Evolutionary conservation across 2,329 filamentous ascomycete genomes (phyloP).

Genomic region (Colletotrichum tropicale): DNA sequence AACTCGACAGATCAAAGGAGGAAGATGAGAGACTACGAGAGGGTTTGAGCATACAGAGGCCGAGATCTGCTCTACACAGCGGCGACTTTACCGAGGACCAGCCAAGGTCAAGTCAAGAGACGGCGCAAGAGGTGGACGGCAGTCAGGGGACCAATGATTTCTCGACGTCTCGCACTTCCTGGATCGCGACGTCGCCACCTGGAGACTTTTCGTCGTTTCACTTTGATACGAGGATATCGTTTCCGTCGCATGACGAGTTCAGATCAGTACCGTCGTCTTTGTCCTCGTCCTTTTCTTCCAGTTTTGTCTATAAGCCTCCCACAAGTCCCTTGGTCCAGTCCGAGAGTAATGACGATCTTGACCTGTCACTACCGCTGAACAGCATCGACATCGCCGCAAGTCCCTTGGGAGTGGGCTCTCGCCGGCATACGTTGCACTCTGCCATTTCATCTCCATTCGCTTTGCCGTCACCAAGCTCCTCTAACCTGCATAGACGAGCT

Average conservation of each 20-base stretch:
- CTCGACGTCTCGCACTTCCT: slow-evolving; percentile 34
- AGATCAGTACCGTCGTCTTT: slow-evolving; percentile 61
- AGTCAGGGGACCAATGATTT: slow-evolving; percentile 10
- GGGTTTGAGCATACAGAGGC: slow-evolving; percentile 75
- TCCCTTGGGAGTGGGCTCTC: slow-evolving; percentile 37
- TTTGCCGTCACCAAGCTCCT: slow-evolving; percentile 39
- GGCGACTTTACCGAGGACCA: slow-evolving; percentile 64
- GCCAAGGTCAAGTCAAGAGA: background rate
- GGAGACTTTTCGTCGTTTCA: slow-evolving; percentile 53
- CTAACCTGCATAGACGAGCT: slow-evolving; percentile 16
- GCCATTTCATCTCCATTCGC: slow-evolving; percentile 52
- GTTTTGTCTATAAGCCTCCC: slow-evolving; percentile 84
- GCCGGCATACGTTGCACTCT: slow-evolving; percentile 77
- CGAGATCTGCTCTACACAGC: slow-evolving; percentile 75
- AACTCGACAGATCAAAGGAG: slow-evolving; percentile 23
- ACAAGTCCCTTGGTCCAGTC: slow-evolving; percentile 93
- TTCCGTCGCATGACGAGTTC: slow-evolving; percentile 39
- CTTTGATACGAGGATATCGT: slow-evolving; percentile 38
- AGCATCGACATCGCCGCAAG: slow-evolving; percentile 51
- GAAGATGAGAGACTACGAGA: slow-evolving; percentile 52
- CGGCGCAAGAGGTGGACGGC: background rate
- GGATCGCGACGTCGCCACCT: slow-evolving; percentile 63
- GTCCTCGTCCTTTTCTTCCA: slow-evolving; percentile 76
- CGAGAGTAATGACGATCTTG: slow-evolving; percentile 80
- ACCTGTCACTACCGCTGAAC: slow-evolving; percentile 61